A percentile compares a stretch with the other conserved stretches of the same genome.
Conservation (phyloP, 2,329 filamentous ascomycete species). For the Colletotrichum eleusines region DNA sequence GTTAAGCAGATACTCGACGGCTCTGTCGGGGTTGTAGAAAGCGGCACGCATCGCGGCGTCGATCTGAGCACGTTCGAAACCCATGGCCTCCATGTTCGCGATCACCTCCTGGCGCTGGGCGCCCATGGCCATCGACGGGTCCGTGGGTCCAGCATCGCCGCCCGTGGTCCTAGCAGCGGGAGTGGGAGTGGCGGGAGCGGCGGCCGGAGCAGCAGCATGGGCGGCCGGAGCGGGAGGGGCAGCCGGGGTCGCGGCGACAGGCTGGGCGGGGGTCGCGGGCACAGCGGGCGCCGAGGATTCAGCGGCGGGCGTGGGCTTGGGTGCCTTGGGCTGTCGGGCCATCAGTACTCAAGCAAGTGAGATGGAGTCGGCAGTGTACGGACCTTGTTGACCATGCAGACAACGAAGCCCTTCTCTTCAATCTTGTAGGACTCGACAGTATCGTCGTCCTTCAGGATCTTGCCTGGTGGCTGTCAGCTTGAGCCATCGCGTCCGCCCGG, state of each 20-base stretch:
- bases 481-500: neutral
- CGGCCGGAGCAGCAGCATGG: constrained; percentile 58
- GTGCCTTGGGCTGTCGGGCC: constrained; percentile 64
- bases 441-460: constrained; percentile 98
- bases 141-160: constrained; percentile 66
- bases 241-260: constrained; percentile 63
- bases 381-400: constrained; percentile 99
- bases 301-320: constrained; percentile 73
- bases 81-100: constrained; percentile 96
- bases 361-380: constrained; percentile 37
- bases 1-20: constrained; percentile 93
- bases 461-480: constrained; percentile 69
- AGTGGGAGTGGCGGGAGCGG: constrained; percentile 65
- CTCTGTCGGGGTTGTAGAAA: constrained; percentile 96
- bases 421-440: constrained; percentile 98
- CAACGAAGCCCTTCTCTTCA: constrained; percentile 99
- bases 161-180: constrained; percentile 62
- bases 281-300: constrained; percentile 68
- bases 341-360: constrained; percentile 32
- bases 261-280: constrained; percentile 72
- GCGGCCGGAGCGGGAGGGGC: constrained; percentile 64
- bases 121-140: constrained; percentile 87
- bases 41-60: constrained; percentile 95
- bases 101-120: constrained; percentile 85
- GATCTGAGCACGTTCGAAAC: constrained; percentile 88